Evolutionary conservation across 1,139 yeast genomes (phyloP).

Genomic region (Kodamaea fungicola): DNA sequence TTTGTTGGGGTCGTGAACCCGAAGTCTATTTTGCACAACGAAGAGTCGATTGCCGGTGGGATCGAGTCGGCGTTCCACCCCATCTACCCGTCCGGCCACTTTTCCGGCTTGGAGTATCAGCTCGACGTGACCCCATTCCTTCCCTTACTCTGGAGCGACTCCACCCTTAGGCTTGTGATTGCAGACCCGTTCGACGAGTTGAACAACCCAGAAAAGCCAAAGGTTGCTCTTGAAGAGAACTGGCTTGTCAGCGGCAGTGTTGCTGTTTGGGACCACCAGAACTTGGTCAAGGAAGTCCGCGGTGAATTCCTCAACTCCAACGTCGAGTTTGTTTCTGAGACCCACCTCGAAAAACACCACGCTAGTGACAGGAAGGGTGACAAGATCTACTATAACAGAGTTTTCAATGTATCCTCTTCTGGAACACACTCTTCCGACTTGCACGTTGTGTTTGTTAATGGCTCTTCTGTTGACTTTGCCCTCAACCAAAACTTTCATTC

Average conservation of each 20-base stretch:
- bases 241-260: conserved; percentile 5
- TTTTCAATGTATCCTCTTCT: conserved; percentile 1
- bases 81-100: conserved; percentile 22
- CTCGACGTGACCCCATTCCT: conserved; percentile 24
- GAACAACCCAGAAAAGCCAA: background rate
- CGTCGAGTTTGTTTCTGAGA: too few relatives aligned
- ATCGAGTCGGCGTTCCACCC: conserved; percentile 18
- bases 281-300: conserved; percentile 1
- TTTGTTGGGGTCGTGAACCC: conserved; percentile 21
- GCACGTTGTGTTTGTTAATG: background rate
- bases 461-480: background rate
- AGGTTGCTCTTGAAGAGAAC: conserved; percentile 2
- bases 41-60: conserved; percentile 13
- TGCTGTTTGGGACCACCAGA: conserved; percentile 4
- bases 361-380: too few relatives aligned
- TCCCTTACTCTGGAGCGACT: conserved; percentile 26
- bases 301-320: background rate
- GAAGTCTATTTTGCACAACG: conserved; percentile 24
- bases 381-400: background rate
- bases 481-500: too few relatives aligned
- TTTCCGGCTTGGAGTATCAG: conserved; percentile 24
- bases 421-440: conserved; percentile 3
- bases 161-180: conserved; percentile 19
- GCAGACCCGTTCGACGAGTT: conserved; percentile 16
- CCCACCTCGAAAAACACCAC: too few relatives aligned